Conservation (phyloP, 1,284 basidiomycete genomes). For the Moesziomyces sp. region DNA sequence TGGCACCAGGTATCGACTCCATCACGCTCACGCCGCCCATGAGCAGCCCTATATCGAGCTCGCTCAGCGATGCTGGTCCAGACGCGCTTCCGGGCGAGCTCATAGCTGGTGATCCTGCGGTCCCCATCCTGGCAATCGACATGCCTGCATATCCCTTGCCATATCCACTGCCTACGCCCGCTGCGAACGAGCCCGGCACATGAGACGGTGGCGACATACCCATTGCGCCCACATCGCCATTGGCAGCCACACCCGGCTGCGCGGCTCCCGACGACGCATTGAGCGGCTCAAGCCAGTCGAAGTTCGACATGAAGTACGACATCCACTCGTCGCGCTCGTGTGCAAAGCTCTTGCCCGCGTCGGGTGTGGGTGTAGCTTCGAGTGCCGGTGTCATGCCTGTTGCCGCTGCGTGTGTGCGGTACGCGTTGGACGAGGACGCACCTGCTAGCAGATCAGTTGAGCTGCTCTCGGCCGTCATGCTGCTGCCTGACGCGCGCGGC, state of each 20-base stretch:
- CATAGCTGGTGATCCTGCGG: slow-evolving; percentile 17
- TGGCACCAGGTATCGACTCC: slow-evolving; percentile 24
- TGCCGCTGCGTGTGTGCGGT: slow-evolving; percentile 9
- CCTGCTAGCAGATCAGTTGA: slow-evolving; percentile 21
- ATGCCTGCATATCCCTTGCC: neutral
- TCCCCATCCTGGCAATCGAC: neutral
- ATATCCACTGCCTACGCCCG: neutral
- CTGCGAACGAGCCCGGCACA: neutral
- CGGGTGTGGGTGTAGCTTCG: neutral
- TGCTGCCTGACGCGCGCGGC: slow-evolving; percentile 1
- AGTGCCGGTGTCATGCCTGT: neutral
- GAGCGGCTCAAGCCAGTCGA: slow-evolving; percentile 41
- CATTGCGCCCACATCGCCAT: neutral
- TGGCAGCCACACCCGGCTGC: neutral
- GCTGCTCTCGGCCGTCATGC: neutral
- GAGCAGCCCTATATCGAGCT: slow-evolving; percentile 39
- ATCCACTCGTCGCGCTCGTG: slow-evolving; percentile 49
- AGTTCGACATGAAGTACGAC: slow-evolving; percentile 47
- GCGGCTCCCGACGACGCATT: neutral
- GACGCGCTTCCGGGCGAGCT: slow-evolving; percentile 35
- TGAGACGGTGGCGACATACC: neutral
- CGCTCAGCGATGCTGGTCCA: slow-evolving; percentile 37
- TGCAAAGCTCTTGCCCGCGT: slow-evolving; percentile 17
- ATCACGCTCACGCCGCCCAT: slow-evolving; percentile 48
- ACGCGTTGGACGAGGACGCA: slow-evolving; percentile 4